Evolutionary conservation across 208 protist species (phyloP).

Genomic region (Wallacemonas collosoma): DNA sequence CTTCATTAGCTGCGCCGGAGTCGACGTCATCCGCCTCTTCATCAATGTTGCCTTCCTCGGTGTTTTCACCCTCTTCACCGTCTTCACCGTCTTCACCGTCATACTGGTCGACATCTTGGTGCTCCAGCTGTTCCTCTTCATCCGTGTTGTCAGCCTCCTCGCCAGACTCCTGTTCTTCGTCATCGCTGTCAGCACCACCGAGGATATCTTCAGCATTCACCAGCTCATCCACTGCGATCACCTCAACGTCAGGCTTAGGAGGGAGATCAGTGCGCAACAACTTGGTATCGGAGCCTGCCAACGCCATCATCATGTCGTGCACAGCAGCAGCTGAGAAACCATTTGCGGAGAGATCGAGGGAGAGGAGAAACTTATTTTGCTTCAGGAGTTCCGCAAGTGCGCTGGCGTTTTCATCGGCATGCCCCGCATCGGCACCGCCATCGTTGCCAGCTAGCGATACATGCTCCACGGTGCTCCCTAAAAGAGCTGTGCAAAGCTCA

Average conservation of each 20-base stretch:
- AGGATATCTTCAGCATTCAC: conserved; percentile 6
- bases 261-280: conserved; percentile 51
- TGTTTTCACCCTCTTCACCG: conserved; percentile 10
- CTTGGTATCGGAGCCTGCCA: conserved; percentile 60
- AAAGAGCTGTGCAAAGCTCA: conserved; percentile 26
- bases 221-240: conserved; percentile 22
- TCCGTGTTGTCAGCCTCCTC: conserved; percentile 6
- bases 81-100: conserved; percentile 34
- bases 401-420: conserved; percentile 30
- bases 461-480: conserved; percentile 22
- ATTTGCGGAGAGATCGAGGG: conserved; percentile 62
- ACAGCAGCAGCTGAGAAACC: conserved; percentile 39
- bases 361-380: conserved; percentile 75
- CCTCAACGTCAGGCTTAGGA: conserved; percentile 25
- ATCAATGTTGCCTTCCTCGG: conserved; percentile 6
- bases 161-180: conserved; percentile 16
- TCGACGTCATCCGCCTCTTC: conserved; percentile 29
- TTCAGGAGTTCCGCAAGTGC: conserved; percentile 55
- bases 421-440: conserved; percentile 39
- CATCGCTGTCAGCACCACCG: conserved; percentile 14
- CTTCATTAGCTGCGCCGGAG: neutral
- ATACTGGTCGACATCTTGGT: conserved; percentile 34
- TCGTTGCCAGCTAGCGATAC: conserved; percentile 60
- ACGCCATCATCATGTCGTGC: conserved; percentile 37
- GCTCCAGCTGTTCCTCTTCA: neutral